Evolutionary conservation across 2,329 filamentous ascomycete genomes (phyloP).

Genomic region (Fragosphaeria purpurea): DNA sequence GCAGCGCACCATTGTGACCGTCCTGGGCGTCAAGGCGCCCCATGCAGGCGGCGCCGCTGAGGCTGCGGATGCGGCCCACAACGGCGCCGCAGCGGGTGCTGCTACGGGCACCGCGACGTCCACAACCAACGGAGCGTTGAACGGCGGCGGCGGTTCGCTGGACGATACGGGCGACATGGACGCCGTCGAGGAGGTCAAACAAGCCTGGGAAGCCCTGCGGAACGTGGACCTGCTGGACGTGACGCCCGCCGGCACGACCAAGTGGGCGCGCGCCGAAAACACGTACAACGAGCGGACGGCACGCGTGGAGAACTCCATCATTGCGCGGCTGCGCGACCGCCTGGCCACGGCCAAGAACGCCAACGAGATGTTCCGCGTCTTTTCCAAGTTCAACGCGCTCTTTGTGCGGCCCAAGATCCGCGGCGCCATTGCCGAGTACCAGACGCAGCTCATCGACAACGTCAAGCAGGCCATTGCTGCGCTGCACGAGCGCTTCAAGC

Average conservation of each 20-base stretch:
- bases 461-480: slow-evolving; percentile 92
- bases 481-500: slow-evolving; percentile 94
- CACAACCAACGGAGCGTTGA: too few relatives aligned
- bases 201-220: slow-evolving; percentile 87
- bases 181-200: slow-evolving; percentile 88
- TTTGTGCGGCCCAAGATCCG: slow-evolving; percentile 99
- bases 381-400: slow-evolving; percentile 98
- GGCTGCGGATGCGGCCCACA: slow-evolving; percentile 43
- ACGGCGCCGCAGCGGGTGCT: slow-evolving; percentile 20
- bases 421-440: slow-evolving; percentile 94
- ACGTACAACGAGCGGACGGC: slow-evolving; percentile 96
- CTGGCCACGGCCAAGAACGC: slow-evolving; percentile 92
- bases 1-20: slow-evolving; percentile 90
- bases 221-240: slow-evolving; percentile 95
- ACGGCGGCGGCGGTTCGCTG: slow-evolving; percentile 50
- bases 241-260: slow-evolving; percentile 75
- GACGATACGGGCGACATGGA: slow-evolving; percentile 97
- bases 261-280: slow-evolving; percentile 90
- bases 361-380: slow-evolving; percentile 99
- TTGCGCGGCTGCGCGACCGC: slow-evolving; percentile 82
- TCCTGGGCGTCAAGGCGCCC: slow-evolving; percentile 66
- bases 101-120: slow-evolving; percentile 33
- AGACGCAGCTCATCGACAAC: slow-evolving; percentile 94
- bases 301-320: slow-evolving; percentile 97
- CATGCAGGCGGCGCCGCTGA: slow-evolving; percentile 42